Base-by-base conservation (phyloP, 177 flowering plant species). In the Tripterygium wilfordii region DNA sequence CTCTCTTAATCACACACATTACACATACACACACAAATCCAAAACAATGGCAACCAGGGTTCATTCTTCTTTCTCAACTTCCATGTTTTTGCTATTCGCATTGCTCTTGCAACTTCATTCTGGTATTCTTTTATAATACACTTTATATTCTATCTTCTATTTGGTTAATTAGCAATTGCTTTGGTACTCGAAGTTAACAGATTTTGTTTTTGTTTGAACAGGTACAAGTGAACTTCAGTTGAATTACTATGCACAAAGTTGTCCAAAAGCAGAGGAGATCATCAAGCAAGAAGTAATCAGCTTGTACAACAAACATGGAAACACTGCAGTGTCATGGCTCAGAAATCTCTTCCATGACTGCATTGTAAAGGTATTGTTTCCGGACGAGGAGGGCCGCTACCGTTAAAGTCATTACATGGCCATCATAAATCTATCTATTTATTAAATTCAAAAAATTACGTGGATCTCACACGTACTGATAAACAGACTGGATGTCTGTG, bases 291-390 rank as follows among this genome's bases (percentile, higher is more conserved):
- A 91, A 56, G 98, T 91, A 7, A 40, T 15, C 39, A 53, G 54
- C 10, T 52, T 87, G n/a, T 85, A 85, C 51, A 5, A 76, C 0
- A 51, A 69, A 53, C 96, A 83, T 37, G 87, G 84, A 14, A 83
- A 91, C 57, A 85, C 96, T 0, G 92, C 96, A 0, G 84, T 81
- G 49, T 91, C 98, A 0, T 85, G 95, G 96, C 41, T 91, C 29
- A 66, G 95, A 62, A 83, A 79, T 46, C 78, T 91, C 55, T 91
- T 88, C 71, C 95, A 91, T 31, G 98, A 91, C 38, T 91, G 96
- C 71, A 63, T 70, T 45, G 92, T 88, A 37, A 60, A 82, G 88
- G 92, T 81, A 62, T 2, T 25, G 16, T 22, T 12, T 13, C n/a
- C n/a, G n/a, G n/a, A n/a, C n/a, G n/a, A n/a, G n/a, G n/a, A n/a